Conservation (phyloP, 106 monocot species). For the Phalaenopsis equestris region DNA sequence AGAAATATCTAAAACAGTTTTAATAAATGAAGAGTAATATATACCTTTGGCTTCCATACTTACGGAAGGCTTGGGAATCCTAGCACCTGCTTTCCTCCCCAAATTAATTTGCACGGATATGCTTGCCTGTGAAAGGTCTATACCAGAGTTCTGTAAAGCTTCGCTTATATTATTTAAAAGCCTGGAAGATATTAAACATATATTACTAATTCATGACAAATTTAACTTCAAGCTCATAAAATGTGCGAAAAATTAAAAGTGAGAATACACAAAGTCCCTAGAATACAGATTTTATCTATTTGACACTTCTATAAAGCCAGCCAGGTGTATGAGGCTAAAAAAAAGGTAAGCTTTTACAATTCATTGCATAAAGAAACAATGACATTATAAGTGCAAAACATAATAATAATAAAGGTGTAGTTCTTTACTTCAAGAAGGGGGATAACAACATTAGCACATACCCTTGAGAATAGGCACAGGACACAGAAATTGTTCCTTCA, state of each 20-base stretch:
- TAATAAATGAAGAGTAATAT: neutral
- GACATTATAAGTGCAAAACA: neutral
- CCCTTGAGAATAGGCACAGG: constrained; percentile 47
- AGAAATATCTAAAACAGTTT: neutral
- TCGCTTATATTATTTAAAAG: constrained; percentile 35
- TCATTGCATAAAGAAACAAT: neutral
- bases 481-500: constrained; percentile 42
- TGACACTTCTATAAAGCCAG: no score
- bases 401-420: neutral
- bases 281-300: no score
- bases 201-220: neutral
- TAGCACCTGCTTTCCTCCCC: constrained; percentile 22
- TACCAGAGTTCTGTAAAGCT: constrained; percentile 46
- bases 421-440: neutral
- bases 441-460: constrained; percentile 1
- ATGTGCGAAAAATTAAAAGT: neutral
- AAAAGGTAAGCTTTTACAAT: neutral
- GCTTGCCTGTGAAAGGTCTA: constrained; percentile 50
- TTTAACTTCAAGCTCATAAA: neutral
- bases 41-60: neutral
- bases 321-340: neutral
- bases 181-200: constrained; percentile 19
- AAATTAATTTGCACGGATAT: constrained; percentile 65
- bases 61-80: constrained; percentile 6
- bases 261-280: neutral